Base-by-base conservation (phyloP, 2,329 filamentous ascomycete species). In the Penicillium hordei region DNA sequence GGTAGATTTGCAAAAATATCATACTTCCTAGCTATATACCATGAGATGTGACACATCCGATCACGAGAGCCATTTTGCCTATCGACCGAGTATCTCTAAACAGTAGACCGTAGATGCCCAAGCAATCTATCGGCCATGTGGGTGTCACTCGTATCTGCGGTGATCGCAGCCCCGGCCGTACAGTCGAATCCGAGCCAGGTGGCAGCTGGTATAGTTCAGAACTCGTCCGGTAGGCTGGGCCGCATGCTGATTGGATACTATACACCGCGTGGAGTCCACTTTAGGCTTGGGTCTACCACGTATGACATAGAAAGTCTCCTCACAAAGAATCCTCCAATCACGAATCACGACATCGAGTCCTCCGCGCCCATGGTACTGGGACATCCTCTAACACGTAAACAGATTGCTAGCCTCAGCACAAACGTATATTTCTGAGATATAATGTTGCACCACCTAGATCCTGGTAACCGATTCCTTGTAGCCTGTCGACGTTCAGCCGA, bases 161-260 rank as follows among this genome's bases (percentile, higher is more conserved):
- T 52, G 0, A n/a, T 43, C 23, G 13, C 23, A n/a, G 9, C 4
- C 4, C 15, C 15, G n/a, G 42, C n/a, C 9, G 5, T n/a, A 9
- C 8, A 43, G 40, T 43, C 7, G 15, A 0, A 27, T 9, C 13
- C 15, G 15, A 25, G 21, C 21, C 23, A 17, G 4, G 5, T 43
- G 77, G 76, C 2, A 78, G 42, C 0, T 63, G 43, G 51, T 79
- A 79, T 39, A 72, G 65, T 70, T 59, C 9, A 80, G 51, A 1
- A 75, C 64, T 4, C 74, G 65, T 13, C 75, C 67, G 0, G 74
- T 75, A 0, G 76, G 75, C 10, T 67, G 68, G 2, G 74, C 72
- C 0, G 76, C 71, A 57, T 81, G 80, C 59, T 80, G 80, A 49
- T 80, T 81, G 2, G 69, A 68, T 1, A 79, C 59, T 54, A 80